Percentiles rank a stretch among this genome's conserved stretches.
Evolutionary conservation across 2,329 filamentous ascomycete species (phyloP).

Genomic region (Penicillium sp.): DNA sequence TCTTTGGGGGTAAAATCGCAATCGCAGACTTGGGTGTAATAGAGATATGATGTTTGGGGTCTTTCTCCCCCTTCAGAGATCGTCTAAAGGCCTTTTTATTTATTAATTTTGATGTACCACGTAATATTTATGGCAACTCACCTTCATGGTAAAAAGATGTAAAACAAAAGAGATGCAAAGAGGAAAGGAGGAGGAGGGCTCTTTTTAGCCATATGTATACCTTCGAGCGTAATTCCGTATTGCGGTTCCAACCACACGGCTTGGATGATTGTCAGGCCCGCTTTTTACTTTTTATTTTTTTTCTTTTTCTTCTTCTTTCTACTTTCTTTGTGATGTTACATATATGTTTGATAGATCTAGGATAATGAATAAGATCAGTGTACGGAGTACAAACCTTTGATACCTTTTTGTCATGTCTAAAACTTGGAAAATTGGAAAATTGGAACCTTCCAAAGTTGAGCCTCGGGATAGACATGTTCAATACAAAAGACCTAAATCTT

Average conservation of each 20-base stretch:
- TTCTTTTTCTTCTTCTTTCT: too few species aligned
- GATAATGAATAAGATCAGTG: too few species aligned
- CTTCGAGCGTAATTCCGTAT: slow-evolving; percentile 11
- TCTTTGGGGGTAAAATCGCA: slow-evolving; percentile 88
- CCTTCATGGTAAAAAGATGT: slow-evolving; percentile 20
- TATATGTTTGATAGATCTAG: too few species aligned
- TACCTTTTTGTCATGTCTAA: too few species aligned
- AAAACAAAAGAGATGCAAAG: slow-evolving; percentile 4
- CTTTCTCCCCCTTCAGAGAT: slow-evolving; percentile 88
- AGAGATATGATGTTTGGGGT: slow-evolving; percentile 65
- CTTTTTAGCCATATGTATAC: slow-evolving; percentile 3
- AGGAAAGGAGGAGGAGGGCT: slow-evolving; percentile 4
- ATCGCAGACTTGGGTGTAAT: slow-evolving; percentile 82
- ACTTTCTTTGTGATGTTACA: too few species aligned
- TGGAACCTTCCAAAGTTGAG: too few species aligned
- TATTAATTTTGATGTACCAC: slow-evolving; percentile 13
- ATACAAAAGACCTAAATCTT: too few species aligned
- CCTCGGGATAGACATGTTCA: too few species aligned
- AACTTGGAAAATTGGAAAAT: too few species aligned
- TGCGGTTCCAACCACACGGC: slow-evolving; percentile 19
- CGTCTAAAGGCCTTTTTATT: slow-evolving; percentile 67
- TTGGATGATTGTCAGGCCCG: slow-evolving; percentile 13
- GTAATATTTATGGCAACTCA: slow-evolving; percentile 14
- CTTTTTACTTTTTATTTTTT: background rate
- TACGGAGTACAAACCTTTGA: too few species aligned